Base-by-base conservation (phyloP, 2,329 filamentous ascomycete genomes). In the Ampelomyces quisqualis region DNA sequence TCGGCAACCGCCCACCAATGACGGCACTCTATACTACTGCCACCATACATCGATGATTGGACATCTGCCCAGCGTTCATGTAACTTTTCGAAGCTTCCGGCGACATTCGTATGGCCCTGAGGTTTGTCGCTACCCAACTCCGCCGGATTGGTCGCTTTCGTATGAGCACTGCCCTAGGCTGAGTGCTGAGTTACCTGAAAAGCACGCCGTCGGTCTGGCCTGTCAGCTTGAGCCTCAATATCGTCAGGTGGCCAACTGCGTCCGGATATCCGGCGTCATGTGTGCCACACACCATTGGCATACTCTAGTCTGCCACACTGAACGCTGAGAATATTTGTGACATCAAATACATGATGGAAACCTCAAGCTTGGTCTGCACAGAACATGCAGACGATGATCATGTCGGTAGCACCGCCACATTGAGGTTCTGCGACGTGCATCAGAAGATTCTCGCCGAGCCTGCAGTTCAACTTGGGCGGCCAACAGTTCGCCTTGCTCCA, bases 221-320 rank as follows among this genome's bases (percentile, higher is more conserved):
- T 22, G 42, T 51, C 42, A 46, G 40, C 43, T 45, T 46, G 45
- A 49, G 48, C 43, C 46, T 47, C 39, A 42, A 38, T 30, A 28
- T 21, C 37, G 31, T 49, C 48, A 49, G 31, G 45, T 54, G 48
- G 43, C 39, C 51, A 52, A 40, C 20, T 40, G 24, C 40, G 34
- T 47, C 48, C 45, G 45, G 42, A 31, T 45, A 51, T 19, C 51
- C 45, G 46, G 48, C 37, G 31, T 44, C 40, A 45, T 39, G 26
- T 49, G 35, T 44, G 45, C 50, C 45, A 49, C n/a, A n/a, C 42
- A 38, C 32, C 30, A 30, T 45, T 49, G 47, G 42, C 42, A 38
- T 34, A 19, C 40, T 43, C 23, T 38, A 34, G 36, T 32, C 20
- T 34, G 38, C 36, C 40, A 45, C 29, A 38, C 5, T 38, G 17